Base-by-base conservation (phyloP, 2,329 filamentous ascomycete species). In the Cladosporium cucumerinum region DNA sequence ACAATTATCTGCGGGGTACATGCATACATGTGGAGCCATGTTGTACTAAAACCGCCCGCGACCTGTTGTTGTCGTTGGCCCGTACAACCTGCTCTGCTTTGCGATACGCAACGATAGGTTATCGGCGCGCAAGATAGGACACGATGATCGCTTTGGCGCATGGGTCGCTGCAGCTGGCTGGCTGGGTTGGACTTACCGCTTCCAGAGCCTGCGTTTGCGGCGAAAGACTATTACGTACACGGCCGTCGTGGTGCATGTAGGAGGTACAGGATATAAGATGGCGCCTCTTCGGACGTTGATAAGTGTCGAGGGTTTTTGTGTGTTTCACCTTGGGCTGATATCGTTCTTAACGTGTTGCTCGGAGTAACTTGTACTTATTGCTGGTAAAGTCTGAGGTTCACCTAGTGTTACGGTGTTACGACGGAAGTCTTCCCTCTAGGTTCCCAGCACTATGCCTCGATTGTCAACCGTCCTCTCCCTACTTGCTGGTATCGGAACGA, bases 1-100 rank as follows among this genome's bases (percentile, higher is more conserved):
- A 23, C 28, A n/a, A n/a, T 32, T 57, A 57, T 57, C 54, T 34
- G 54, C 54, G 54, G 54, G 54, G 54, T 16, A 57, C n/a, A 57
- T 39, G 32, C 48, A 51, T 3, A 16, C 25, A 0, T 21, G 51
- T 57, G 54, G 54, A 57, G 30, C 54, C 32, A 57, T 57, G 54
- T 57, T 14, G 54, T 57, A 57, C 32, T 34, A 34, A 34, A 34
- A 34, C 32, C 32, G 32, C 32, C 32, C 3, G 32, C 2, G 14
- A 34, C 32, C 12, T 34, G 32, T 34, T 23, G 30, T 25, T 21
- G 23, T 32, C n/a, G 51, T 54, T 54, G 32, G 30, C 54, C 54
- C 28, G 32, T 57, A 57, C 54, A 36, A 57, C 28, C 5, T 18
- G 23, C 54, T n/a, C n/a, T 36, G 18, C 54, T 32, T 32, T 57